Percentiles rank a stretch among this genome's conserved stretches.
Evolutionary conservation across 257 asterid species (phyloP).

Genomic region (Salvia rosmarinus): DNA sequence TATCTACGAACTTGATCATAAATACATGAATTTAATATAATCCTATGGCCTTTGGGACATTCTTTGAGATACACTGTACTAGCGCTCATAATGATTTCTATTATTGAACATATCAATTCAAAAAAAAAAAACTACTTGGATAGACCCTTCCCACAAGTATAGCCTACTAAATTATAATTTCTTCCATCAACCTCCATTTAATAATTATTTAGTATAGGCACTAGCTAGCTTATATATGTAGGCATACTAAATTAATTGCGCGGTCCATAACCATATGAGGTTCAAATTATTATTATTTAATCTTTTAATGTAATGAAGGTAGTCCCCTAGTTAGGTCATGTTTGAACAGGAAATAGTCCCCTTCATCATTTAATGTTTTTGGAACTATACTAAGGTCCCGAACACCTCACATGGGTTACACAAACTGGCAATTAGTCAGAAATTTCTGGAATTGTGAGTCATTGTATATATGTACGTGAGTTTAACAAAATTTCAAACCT

Average conservation of each 20-base stretch:
- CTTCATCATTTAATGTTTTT: slow-evolving; percentile 50
- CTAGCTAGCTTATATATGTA: not conserved
- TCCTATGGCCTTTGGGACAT: slow-evolving; percentile 28
- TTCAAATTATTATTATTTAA: not conserved
- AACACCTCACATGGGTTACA: slow-evolving; percentile 70
- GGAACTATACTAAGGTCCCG: slow-evolving; percentile 34
- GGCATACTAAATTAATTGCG: not conserved
- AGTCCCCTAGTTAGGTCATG: slow-evolving; percentile 51
- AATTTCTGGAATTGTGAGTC: slow-evolving; percentile 9
- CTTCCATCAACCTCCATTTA: slow-evolving; percentile 30
- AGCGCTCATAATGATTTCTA: slow-evolving; percentile 9
- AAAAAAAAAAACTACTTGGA: slow-evolving; percentile 41
- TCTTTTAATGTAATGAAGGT: slow-evolving; percentile 25
- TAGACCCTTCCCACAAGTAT: slow-evolving; percentile 25
- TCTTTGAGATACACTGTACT: slow-evolving; percentile 33
- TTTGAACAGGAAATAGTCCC: slow-evolving; percentile 54
- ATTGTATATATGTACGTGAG: not conserved
- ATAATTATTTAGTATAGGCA: not conserved
- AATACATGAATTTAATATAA: slow-evolving; percentile 18
- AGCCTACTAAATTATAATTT: slow-evolving; percentile 26
- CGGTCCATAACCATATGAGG: slow-evolving; percentile 36
- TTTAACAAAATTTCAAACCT: slow-evolving; percentile 23
- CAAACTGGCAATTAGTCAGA: slow-evolving; percentile 37
- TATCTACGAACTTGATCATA: slow-evolving; percentile 18
- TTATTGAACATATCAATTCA: slow-evolving; percentile 36